These are phyloP conservation scores for Colletotrichum sp. DNA, from an alignment of 2,329 filamentous ascomycete species.

Conservation along the genomic window DNA sequence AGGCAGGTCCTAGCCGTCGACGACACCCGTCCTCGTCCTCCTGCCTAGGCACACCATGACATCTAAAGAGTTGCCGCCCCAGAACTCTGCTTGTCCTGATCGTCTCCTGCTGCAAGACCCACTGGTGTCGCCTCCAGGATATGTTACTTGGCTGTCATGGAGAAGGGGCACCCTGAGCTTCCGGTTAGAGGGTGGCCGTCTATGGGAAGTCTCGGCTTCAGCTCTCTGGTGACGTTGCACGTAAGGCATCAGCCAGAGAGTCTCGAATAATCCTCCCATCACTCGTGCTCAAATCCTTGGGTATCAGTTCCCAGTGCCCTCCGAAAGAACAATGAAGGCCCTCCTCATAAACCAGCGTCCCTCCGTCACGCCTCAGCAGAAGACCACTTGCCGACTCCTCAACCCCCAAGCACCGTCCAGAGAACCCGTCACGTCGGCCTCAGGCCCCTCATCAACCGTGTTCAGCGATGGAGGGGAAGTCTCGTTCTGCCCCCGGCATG, in stretches of 20 bases:
- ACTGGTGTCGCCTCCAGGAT: neutral
- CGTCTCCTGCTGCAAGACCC: neutral
- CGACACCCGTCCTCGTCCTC: neutral
- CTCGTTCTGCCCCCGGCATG: accelerated
- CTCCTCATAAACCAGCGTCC: neutral
- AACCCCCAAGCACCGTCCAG: neutral
- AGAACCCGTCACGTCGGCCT: accelerated
- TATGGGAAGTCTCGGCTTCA: neutral
- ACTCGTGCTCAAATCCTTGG: neutral
- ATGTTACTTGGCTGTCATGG: neutral
- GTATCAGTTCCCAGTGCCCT: neutral
- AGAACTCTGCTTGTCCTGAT: neutral
- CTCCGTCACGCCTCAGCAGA: accelerated
- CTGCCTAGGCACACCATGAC: neutral
- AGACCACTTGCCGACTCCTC: neutral
- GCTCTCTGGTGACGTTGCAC: neutral
- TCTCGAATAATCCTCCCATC: neutral
- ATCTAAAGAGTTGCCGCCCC: neutral
- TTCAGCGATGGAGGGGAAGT: neutral
- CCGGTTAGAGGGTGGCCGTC: accelerated
- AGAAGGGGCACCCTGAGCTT: neutral
- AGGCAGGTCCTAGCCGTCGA: neutral
- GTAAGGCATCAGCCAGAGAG: accelerated
- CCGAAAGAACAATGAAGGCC: neutral
- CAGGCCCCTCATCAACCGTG: accelerated